Percentiles rank a stretch among this genome's conserved stretches.
These are phyloP conservation scores for Biancaea sappan DNA, from an alignment of 306 rosid species.

Conservation along the genomic window DNA sequence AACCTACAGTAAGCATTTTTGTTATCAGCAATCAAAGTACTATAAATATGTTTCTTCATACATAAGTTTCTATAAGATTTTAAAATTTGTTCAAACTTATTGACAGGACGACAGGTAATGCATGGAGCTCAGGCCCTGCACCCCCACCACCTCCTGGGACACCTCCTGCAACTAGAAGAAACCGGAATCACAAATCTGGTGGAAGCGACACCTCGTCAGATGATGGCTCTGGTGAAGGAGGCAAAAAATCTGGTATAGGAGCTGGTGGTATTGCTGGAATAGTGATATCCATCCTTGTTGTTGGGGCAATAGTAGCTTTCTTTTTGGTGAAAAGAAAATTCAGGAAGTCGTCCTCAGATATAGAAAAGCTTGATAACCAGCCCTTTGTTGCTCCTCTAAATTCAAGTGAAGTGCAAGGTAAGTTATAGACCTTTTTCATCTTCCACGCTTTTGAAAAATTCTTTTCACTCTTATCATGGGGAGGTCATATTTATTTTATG, in stretches of 20 bases:
- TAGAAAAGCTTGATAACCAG: slow-evolving; percentile 70
- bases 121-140: slow-evolving; percentile 88
- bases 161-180: slow-evolving; percentile 55
- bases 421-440: slow-evolving; percentile 8
- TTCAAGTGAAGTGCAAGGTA: slow-evolving; percentile 72
- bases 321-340: slow-evolving; percentile 76
- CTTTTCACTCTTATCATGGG: slow-evolving; percentile 9
- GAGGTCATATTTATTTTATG: neutral
- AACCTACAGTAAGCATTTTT: slow-evolving; percentile 67
- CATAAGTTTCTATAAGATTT: slow-evolving; percentile 29
- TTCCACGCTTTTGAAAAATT: slow-evolving; percentile 23
- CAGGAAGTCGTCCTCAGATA: slow-evolving; percentile 61
- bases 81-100: slow-evolving; percentile 34
- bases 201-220: slow-evolving; percentile 48
- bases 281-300: slow-evolving; percentile 75
- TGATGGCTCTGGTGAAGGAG: slow-evolving; percentile 48
- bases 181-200: slow-evolving; percentile 58
- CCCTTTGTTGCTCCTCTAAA: slow-evolving; percentile 64
- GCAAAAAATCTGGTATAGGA: slow-evolving; percentile 85
- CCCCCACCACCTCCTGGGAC: slow-evolving; percentile 99
- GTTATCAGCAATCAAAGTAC: slow-evolving; percentile 8
- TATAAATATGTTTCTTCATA: neutral
- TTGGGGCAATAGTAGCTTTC: slow-evolving; percentile 76
- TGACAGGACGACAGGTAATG: slow-evolving; percentile 75
- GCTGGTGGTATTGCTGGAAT: slow-evolving; percentile 95